These are phyloP conservation scores for Gossypium davidsonii DNA, from an alignment of 441 rosid genomes.

Conservation along the genomic window DNA sequence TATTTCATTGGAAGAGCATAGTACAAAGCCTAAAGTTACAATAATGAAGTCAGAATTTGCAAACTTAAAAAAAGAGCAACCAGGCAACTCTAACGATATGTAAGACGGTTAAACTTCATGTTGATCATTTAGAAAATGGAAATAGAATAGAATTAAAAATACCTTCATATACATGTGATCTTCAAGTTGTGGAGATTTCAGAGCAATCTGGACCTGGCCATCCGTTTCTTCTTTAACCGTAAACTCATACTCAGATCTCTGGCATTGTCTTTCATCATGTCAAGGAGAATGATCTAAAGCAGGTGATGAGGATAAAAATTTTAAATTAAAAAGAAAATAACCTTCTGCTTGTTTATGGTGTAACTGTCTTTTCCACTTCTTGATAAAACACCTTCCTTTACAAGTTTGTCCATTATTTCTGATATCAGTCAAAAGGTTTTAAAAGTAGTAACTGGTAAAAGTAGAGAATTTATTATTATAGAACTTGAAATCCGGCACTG, in stretches of 20 bases:
- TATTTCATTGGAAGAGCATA: conserved; percentile 80
- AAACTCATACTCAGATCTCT: conserved; percentile 55
- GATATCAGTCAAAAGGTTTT: conserved; percentile 27
- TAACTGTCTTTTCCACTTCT: conserved; percentile 57
- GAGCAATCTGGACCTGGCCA: conserved; percentile 31
- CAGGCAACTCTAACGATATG: not conserved
- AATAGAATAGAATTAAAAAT: conserved; percentile 5
- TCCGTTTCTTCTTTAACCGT: conserved; percentile 73
- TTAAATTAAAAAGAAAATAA: conserved; percentile 10
- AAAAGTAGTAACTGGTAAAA: not conserved
- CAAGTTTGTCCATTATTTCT: conserved; percentile 87
- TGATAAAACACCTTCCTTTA: conserved; percentile 52
- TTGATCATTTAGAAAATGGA: not conserved
- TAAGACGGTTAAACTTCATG: not conserved
- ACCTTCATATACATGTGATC: conserved; percentile 77
- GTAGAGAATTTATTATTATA: not conserved
- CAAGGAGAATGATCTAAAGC: not conserved
- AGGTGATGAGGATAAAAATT: conserved; percentile 2
- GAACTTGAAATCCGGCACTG: conserved; percentile 13
- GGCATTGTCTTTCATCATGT: conserved; percentile 15
- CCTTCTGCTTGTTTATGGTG: conserved; percentile 57
- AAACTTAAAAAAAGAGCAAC: not conserved
- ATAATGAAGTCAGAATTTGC: conserved; percentile 12
- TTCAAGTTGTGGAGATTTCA: conserved; percentile 39
- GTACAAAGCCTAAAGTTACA: conserved; percentile 54